A percentile compares a stretch with the other conserved stretches of the same genome.
These are phyloP conservation scores for Fusarium succisae DNA, from an alignment of 2,329 filamentous ascomycete species.

Conservation along the genomic window DNA sequence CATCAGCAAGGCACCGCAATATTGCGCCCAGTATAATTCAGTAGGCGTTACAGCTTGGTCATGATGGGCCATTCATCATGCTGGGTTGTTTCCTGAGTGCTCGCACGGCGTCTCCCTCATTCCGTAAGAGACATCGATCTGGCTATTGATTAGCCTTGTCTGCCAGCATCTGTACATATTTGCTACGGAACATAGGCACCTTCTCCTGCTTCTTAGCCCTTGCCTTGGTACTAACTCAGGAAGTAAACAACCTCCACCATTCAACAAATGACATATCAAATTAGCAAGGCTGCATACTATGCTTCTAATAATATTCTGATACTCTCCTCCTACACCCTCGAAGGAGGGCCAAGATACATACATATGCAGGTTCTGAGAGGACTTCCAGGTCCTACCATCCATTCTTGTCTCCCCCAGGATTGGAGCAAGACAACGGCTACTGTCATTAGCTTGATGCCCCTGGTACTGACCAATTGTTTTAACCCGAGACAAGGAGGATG, in stretches of 20 bases:
- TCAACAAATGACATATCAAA: background rate
- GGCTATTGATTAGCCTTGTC: background rate
- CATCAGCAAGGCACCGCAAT: slow-evolving; percentile 31
- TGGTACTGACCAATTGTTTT: slow-evolving; percentile 10
- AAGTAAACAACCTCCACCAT: background rate
- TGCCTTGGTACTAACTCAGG: background rate
- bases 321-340: slow-evolving; percentile 2
- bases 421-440: slow-evolving; percentile 5
- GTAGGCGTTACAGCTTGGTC: slow-evolving; percentile 16
- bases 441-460: slow-evolving; percentile 1
- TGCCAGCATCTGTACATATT: background rate
- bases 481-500: slow-evolving; percentile 36
- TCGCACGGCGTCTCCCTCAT: slow-evolving; percentile 24
- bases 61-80: slow-evolving; percentile 21
- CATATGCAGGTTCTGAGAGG: slow-evolving; percentile 2
- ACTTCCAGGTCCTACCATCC: slow-evolving; percentile 1
- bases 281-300: background rate
- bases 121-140: slow-evolving; percentile 13
- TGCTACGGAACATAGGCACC: background rate
- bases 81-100: background rate
- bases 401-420: slow-evolving; percentile 20
- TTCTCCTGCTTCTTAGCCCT: background rate
- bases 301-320: slow-evolving; percentile 7
- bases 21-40: slow-evolving; percentile 21
- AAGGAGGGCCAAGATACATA: background rate